A percentile compares a stretch with the other conserved stretches of the same genome.
Evolutionary conservation across 108 stramenopile species (phyloP).

Genomic region (Skeletonema tropicum): DNA sequence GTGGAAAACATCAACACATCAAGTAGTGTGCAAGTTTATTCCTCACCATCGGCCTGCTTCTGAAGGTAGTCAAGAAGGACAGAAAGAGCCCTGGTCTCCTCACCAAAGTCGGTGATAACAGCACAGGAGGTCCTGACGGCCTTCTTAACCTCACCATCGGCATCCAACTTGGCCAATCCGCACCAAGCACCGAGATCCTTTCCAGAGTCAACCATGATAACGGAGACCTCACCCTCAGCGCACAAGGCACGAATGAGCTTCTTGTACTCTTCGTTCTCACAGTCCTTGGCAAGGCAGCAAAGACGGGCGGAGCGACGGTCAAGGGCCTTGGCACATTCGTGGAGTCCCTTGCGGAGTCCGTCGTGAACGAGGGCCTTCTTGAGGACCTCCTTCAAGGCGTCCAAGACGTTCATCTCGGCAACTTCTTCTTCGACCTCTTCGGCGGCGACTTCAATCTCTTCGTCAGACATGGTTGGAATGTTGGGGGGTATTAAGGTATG

Average conservation of each 20-base stretch:
- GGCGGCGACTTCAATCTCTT: slow-evolving; percentile 78
- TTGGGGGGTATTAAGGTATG: slow-evolving; percentile 39
- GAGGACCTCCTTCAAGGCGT: slow-evolving; percentile 97
- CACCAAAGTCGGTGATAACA: slow-evolving; percentile 99
- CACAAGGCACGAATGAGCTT: slow-evolving; percentile 99
- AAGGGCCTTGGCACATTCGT: slow-evolving; percentile 99
- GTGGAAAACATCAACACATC: neutral
- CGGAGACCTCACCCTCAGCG: slow-evolving; percentile 95
- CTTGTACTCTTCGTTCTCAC: slow-evolving; percentile 99
- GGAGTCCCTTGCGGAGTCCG: slow-evolving; percentile 98
- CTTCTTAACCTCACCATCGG: slow-evolving; percentile 96
- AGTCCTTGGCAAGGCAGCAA: slow-evolving; percentile 99
- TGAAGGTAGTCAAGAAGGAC: slow-evolving; percentile 97
- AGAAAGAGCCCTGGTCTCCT: slow-evolving; percentile 94
- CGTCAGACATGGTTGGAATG: slow-evolving; percentile 71
- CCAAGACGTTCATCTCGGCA: slow-evolving; percentile 95
- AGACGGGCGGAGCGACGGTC: slow-evolving; percentile 96
- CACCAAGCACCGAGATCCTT: slow-evolving; percentile 98
- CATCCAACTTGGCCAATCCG: slow-evolving; percentile 97
- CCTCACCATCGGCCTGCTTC: slow-evolving; percentile 83
- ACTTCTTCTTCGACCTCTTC: slow-evolving; percentile 85
- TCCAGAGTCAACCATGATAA: slow-evolving; percentile 96
- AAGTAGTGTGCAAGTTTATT: neutral
- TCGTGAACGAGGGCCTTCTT: slow-evolving; percentile 98
- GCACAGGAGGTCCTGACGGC: slow-evolving; percentile 96